phyloP scores from a whole-genome alignment of 768 basidiomycete genomes.

The Cubamyces lactineus region DNA sequence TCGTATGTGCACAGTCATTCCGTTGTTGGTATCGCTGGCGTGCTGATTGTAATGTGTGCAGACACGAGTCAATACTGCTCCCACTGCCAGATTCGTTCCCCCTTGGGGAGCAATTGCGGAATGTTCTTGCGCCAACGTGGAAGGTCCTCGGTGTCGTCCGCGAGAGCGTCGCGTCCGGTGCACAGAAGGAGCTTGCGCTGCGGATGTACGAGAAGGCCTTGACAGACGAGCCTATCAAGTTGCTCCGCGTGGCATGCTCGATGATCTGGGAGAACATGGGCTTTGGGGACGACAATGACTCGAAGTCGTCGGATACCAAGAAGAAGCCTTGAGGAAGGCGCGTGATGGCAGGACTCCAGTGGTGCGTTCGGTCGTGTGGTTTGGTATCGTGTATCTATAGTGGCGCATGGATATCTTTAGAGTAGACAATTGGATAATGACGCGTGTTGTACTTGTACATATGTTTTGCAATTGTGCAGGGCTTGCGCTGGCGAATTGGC shows the following conservation, averaged over 20 bases:
- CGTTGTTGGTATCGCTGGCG: not conserved
- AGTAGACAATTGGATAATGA: no score
- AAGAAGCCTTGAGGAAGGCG: not conserved
- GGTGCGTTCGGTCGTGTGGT: not conserved
- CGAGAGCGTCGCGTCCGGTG: conserved; percentile 59
- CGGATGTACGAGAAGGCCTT: conserved; percentile 68
- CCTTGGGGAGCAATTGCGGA: conserved; percentile 55
- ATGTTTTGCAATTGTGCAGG: no score
- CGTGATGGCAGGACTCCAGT: no score
- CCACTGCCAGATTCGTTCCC: conserved; percentile 60
- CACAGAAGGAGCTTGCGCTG: conserved; percentile 57
- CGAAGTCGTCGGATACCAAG: not conserved
- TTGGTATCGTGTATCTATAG: not conserved
- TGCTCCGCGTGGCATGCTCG: conserved; percentile 44
- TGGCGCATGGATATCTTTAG: no score
- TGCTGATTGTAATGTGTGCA: conserved; percentile 3
- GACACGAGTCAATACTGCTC: conserved; percentile 51
- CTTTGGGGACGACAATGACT: conserved; percentile 1
- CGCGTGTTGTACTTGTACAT: no score
- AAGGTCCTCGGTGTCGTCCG: conserved; percentile 54
- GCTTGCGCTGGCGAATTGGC: no score
- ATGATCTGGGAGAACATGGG: conserved; percentile 43
- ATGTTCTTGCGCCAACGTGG: conserved; percentile 59
- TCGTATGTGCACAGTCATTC: conserved; percentile 14
- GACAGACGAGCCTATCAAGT: conserved; percentile 58